A percentile compares a stretch with the other conserved stretches of the same genome.
These are phyloP conservation scores for Tylopilus rubrobrunneus DNA, from an alignment of 768 basidiomycete genomes.

Conservation along the genomic window DNA sequence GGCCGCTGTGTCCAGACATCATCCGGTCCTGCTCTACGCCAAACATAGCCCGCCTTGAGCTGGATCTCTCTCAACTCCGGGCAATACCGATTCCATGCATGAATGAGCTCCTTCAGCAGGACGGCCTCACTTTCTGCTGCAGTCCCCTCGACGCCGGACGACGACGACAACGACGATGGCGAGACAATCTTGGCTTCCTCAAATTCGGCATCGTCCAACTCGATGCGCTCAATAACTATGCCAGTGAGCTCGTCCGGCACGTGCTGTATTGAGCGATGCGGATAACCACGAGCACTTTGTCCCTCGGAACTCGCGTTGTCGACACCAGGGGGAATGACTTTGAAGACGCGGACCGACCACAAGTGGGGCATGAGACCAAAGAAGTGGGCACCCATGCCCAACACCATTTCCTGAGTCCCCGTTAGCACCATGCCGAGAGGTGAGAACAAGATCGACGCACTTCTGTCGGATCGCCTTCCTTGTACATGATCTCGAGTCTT, in stretches of 20 bases:
- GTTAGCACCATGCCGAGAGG: background rate
- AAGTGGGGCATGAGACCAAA: constrained; percentile 35
- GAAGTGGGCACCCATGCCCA: constrained; percentile 43
- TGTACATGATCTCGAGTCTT: constrained; percentile 40
- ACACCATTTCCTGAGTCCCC: constrained; percentile 31
- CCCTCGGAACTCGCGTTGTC: constrained; percentile 10
- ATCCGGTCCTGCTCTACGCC: constrained; percentile 36
- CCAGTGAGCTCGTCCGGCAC: constrained; percentile 10
- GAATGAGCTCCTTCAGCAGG: constrained; percentile 35
- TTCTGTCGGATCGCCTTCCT: constrained; percentile 36
- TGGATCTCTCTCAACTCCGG: constrained; percentile 38
- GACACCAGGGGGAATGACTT: constrained; percentile 14
- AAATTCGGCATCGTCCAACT: constrained; percentile 20
- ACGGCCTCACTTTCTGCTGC: constrained; percentile 22
- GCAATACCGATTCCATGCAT: constrained; percentile 44
- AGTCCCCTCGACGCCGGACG: background rate
- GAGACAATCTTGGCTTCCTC: constrained; percentile 14
- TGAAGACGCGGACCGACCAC: constrained; percentile 39
- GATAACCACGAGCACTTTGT: constrained; percentile 5
- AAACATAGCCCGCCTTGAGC: constrained; percentile 36
- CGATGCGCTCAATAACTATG: constrained; percentile 12
- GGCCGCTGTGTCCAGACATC: constrained; percentile 34
- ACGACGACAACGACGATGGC: background rate
- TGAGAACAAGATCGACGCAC: constrained; percentile 24
- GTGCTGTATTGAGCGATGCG: constrained; percentile 11